Percentiles rank a stretch among this genome's conserved stretches.
Evolutionary conservation across 1,284 basidiomycete genomes (phyloP).

Genomic region (Trichosporon faecale): DNA sequence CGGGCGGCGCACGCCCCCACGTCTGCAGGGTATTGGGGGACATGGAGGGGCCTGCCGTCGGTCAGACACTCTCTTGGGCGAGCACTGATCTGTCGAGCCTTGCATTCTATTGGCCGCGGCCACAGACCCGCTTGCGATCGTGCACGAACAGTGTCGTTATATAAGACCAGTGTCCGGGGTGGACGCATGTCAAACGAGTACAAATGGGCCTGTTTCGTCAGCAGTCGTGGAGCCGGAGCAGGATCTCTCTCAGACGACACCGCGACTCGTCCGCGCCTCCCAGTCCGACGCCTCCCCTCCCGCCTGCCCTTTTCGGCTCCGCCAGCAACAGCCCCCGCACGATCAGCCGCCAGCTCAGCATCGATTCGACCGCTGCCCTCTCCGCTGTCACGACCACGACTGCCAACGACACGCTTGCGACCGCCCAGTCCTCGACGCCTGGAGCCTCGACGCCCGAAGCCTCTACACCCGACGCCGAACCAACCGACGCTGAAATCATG

Average conservation of each 20-base stretch:
- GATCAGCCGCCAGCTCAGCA: not conserved
- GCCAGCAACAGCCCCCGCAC: not conserved
- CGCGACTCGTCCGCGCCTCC: conserved; percentile 2
- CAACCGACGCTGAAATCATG: not conserved
- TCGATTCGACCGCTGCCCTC: not conserved
- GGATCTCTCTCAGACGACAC: not conserved
- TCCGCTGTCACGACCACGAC: not conserved
- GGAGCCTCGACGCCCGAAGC: not conserved
- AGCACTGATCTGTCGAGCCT: not conserved
- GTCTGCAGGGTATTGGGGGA: not conserved
- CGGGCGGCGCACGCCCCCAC: not conserved
- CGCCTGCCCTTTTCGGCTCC: not conserved
- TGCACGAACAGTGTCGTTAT: not conserved
- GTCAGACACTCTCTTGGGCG: not conserved
- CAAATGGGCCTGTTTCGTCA: conserved; percentile 7
- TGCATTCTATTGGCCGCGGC: not conserved
- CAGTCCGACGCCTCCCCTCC: not conserved
- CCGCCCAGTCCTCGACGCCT: not conserved
- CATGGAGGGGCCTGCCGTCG: conserved; percentile 5
- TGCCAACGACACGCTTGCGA: not conserved
- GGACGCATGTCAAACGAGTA: not conserved
- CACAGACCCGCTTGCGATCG: not conserved
- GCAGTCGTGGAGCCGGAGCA: conserved; percentile 5
- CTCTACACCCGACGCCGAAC: not conserved
- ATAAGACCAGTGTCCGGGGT: not conserved